phyloP scores from a whole-genome alignment of 164 flowering plant species.

The Akebia trifoliata region DNA sequence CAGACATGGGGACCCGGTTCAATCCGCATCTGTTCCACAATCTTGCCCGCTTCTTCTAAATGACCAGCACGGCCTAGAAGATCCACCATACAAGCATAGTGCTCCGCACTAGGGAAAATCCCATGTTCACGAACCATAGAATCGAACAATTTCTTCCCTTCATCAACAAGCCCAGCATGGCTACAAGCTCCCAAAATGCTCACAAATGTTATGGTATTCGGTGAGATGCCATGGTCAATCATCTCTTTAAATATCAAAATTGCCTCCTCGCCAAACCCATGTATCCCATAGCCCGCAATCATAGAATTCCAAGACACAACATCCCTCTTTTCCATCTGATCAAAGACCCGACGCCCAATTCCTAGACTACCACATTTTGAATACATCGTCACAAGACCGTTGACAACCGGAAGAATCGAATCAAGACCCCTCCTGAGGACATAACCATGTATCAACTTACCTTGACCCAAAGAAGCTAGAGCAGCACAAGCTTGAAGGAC shows the following conservation, averaged over 20 bases:
- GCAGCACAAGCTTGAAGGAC: slow-evolving; percentile 86
- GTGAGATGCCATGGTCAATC: slow-evolving; percentile 41
- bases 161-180: slow-evolving; percentile 67
- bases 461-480: slow-evolving; percentile 66
- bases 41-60: slow-evolving; percentile 57
- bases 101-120: slow-evolving; percentile 53
- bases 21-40: slow-evolving; percentile 52
- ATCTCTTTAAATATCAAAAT: slow-evolving; percentile 47
- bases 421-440: slow-evolving; percentile 68
- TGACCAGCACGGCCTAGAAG: slow-evolving; percentile 68
- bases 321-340: slow-evolving; percentile 47
- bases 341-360: slow-evolving; percentile 44
- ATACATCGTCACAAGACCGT: slow-evolving; percentile 66
- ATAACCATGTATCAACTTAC: slow-evolving; percentile 63
- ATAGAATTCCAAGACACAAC: slow-evolving; percentile 71
- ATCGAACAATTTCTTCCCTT: slow-evolving; percentile 51
- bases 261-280: slow-evolving; percentile 60
- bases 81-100: slow-evolving; percentile 82
- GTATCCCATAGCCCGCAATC: slow-evolving; percentile 60
- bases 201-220: slow-evolving; percentile 48
- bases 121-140: slow-evolving; percentile 49
- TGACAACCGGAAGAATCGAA: slow-evolving; percentile 52
- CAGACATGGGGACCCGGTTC: slow-evolving; percentile 70
- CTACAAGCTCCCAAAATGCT: slow-evolving; percentile 74
- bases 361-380: slow-evolving; percentile 66